phyloP scores from a whole-genome alignment of 2,329 filamentous ascomycete genomes.

The Knoxdaviesia proteae region DNA sequence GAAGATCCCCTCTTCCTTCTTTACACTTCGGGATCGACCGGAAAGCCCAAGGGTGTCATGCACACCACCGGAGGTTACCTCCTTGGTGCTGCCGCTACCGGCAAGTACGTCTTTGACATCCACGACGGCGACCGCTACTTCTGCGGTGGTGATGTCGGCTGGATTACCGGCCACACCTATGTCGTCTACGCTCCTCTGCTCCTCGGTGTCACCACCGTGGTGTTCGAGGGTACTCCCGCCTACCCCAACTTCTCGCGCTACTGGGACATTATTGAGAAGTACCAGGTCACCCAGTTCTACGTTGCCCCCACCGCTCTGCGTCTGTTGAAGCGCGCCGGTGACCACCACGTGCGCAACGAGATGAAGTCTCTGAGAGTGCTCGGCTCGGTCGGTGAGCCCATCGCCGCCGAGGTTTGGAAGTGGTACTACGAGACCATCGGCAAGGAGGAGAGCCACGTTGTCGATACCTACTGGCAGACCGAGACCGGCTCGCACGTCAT shows the following conservation, averaged over 20 bases:
- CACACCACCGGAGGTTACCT: slow-evolving; percentile 92
- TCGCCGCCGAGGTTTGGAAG: slow-evolving; percentile 96
- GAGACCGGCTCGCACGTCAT: slow-evolving; percentile 96
- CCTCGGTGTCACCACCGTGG: slow-evolving; percentile 80
- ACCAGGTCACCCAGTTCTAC: slow-evolving; percentile 94
- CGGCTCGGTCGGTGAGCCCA: slow-evolving; percentile 91
- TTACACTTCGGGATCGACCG: slow-evolving; percentile 93
- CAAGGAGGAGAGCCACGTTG: slow-evolving; percentile 78
- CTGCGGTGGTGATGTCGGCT: slow-evolving; percentile 94
- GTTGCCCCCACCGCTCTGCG: slow-evolving; percentile 88
- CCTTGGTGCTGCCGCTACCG: slow-evolving; percentile 78
- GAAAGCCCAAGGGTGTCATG: slow-evolving; percentile 98
- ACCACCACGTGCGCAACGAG: slow-evolving; percentile 73
- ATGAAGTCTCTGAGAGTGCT: slow-evolving; percentile 82
- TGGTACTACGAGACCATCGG: slow-evolving; percentile 96
- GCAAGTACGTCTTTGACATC: slow-evolving; percentile 98
- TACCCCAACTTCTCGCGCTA: slow-evolving; percentile 97
- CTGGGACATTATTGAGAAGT: slow-evolving; percentile 94
- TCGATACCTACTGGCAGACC: slow-evolving; percentile 99
- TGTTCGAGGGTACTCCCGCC: slow-evolving; percentile 93
- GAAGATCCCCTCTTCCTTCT: slow-evolving; percentile 95
- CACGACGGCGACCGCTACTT: slow-evolving; percentile 88
- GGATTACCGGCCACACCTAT: slow-evolving; percentile 98
- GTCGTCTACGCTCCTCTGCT: slow-evolving; percentile 91
- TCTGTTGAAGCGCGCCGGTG: slow-evolving; percentile 82